These are phyloP conservation scores for Solanum hybrid DNA, from an alignment of 305 asterid species.

Conservation along the genomic window DNA sequence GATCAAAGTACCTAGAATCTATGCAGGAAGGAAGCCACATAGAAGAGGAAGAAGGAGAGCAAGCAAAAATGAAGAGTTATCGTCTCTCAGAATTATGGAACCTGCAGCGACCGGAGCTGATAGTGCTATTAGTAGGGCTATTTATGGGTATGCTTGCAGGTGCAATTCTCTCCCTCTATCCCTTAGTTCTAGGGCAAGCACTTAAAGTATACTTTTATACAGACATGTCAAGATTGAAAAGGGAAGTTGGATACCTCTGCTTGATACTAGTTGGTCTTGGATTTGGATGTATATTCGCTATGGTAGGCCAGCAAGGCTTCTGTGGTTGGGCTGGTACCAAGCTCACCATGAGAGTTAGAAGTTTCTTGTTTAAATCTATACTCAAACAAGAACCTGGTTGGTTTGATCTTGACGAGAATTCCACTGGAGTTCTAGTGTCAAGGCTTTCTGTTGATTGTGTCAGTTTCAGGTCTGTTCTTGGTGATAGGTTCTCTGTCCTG, in stretches of 20 bases:
- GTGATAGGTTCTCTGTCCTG: slow-evolving; percentile 59
- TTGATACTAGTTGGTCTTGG: slow-evolving; percentile 62
- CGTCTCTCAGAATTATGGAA: slow-evolving; percentile 48
- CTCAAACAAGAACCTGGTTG: slow-evolving; percentile 76
- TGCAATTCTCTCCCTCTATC: slow-evolving; percentile 68
- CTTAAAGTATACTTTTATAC: slow-evolving; percentile 49
- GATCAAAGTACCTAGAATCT: slow-evolving; percentile 24
- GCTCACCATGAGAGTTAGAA: slow-evolving; percentile 60
- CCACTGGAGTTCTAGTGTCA: slow-evolving; percentile 55
- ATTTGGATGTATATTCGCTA: slow-evolving; percentile 49
- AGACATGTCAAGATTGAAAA: slow-evolving; percentile 27
- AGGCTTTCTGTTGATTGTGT: slow-evolving; percentile 52
- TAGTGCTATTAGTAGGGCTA: slow-evolving; percentile 37
- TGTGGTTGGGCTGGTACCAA: slow-evolving; percentile 78
- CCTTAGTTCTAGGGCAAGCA: slow-evolving; percentile 63
- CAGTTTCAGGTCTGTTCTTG: slow-evolving; percentile 57
- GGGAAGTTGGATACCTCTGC: slow-evolving; percentile 52
- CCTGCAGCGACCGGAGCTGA: slow-evolving; percentile 54
- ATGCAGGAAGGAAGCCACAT: slow-evolving; percentile 12
- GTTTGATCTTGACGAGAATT: slow-evolving; percentile 68
- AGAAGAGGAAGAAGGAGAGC: slow-evolving; percentile 19
- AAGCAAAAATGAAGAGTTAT: slow-evolving; percentile 22
- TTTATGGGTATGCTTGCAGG: slow-evolving; percentile 57
- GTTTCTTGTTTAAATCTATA: slow-evolving; percentile 41
- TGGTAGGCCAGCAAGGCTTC: slow-evolving; percentile 79